Evolutionary conservation across 768 basidiomycete genomes (phyloP), one percentile per base, ranked within the genome.

Genomic region (Lentinula edodes): DNA sequence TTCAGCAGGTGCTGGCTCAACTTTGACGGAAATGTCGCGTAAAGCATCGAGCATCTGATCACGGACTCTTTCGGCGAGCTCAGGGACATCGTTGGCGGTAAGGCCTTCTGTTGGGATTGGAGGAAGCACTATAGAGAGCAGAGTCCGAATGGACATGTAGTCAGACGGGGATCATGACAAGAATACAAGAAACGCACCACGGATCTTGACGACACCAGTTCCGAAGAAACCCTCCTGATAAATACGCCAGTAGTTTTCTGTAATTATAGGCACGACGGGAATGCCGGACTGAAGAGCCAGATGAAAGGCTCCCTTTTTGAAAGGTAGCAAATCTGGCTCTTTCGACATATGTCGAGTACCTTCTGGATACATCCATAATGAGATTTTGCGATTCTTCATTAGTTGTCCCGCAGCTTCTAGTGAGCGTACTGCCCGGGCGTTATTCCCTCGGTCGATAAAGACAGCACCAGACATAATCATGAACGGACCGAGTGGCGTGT

Each of bases 281-380:
- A 98, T 82, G 35, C 90, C 86, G 12, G 93, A 87, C 74, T 95
- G 88, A 28, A 98, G 82, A 34, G 97, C 97, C 54, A 98, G 83
- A 71, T 98, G 95, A 80, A 98, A 98, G 3, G 94, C 95, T 43
- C 97, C 97, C 74, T 98, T 99, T 81, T 99, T 99, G 79, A 99
- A 88, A 2, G 93, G 89, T 5, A 91, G 79, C 71, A 99, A 75
- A 36, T 83, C 81, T 7, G 89, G 82, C 36, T 79, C 74, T 63
- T 87, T 78, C 20, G 81, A 80, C 61, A 83, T 83, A 48, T 92
- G 86, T 39, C 96, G 86, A 10, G 97, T 99, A 35, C 97, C 97
- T 76, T 98, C 97, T 0, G 96, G 93, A 75, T 93, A 98, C 74
- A 99, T 87, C 90, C 93, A 96, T 52, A 98, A 75, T 15, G 93